Evolutionary conservation across 306 rosid genomes (phyloP).

Genomic region (Luffa acutangula): DNA sequence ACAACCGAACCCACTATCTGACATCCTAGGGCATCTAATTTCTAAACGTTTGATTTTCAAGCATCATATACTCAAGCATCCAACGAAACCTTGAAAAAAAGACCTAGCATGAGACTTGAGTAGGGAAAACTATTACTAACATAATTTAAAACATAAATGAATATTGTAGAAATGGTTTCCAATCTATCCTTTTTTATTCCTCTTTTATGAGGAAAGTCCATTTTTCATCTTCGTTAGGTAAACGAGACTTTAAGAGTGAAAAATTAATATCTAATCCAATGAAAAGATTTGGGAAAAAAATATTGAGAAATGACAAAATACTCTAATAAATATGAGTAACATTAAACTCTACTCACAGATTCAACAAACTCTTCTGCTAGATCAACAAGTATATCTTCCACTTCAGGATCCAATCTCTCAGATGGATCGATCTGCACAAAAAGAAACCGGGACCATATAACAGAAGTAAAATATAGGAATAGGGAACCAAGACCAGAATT

Average conservation of each 20-base stretch:
- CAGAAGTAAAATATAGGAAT: background rate
- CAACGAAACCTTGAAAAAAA: no score
- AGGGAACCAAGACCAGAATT: background rate
- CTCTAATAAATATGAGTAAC: background rate
- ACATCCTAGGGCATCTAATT: no score
- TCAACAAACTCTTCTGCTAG: constrained; percentile 93
- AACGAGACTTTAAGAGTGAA: background rate
- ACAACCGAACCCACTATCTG: no score
- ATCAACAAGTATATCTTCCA: constrained; percentile 79
- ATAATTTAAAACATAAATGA: background rate
- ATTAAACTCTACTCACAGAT: constrained; percentile 50
- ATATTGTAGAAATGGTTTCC: background rate
- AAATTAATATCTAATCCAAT: background rate
- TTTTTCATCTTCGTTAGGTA: background rate
- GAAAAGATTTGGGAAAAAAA: background rate
- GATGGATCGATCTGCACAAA: constrained; percentile 62
- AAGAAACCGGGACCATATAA: background rate
- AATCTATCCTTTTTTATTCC: background rate
- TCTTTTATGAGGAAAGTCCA: background rate
- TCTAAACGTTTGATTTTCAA: background rate
- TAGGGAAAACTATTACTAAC: background rate
- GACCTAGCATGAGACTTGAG: background rate
- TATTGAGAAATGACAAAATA: background rate
- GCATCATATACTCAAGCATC: background rate
- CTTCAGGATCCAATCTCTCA: constrained; percentile 82